phyloP scores from a whole-genome alignment of 768 basidiomycete genomes.

The Cyathus striatus region DNA sequence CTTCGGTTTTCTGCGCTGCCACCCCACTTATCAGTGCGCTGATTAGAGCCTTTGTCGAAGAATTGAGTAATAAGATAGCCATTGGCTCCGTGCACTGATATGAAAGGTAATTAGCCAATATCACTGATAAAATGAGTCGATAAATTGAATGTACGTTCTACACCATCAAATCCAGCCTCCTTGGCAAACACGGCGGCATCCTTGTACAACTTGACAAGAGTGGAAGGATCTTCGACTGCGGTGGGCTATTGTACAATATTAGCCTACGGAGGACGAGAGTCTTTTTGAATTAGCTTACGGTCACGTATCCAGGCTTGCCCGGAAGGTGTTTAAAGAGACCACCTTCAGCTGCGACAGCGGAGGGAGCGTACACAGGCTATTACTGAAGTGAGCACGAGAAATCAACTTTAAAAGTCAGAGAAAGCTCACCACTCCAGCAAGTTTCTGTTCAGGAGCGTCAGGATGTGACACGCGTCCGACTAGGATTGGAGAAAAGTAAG shows the following conservation, averaged over 20 bases:
- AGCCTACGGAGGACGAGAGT: background rate
- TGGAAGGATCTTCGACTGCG: slow-evolving; percentile 34
- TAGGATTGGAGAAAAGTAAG: slow-evolving; percentile 8
- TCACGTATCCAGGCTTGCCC: slow-evolving; percentile 32
- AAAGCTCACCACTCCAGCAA: slow-evolving; percentile 22
- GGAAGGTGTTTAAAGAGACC: slow-evolving; percentile 34
- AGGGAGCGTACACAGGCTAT: slow-evolving; percentile 40
- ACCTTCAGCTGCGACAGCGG: slow-evolving; percentile 35
- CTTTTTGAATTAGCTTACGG: slow-evolving; percentile 17
- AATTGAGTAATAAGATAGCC: slow-evolving; percentile 47
- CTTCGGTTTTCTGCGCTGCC: slow-evolving; percentile 55
- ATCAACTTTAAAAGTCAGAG: background rate
- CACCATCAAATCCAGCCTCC: slow-evolving; percentile 52
- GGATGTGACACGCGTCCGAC: slow-evolving; percentile 31
- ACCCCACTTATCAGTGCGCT: slow-evolving; percentile 26
- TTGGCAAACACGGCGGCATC: slow-evolving; percentile 43
- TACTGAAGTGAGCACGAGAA: slow-evolving; percentile 6
- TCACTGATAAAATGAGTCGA: background rate
- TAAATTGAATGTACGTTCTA: slow-evolving; percentile 35
- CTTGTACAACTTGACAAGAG: slow-evolving; percentile 32
- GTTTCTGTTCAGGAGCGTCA: slow-evolving; percentile 32
- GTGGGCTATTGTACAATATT: slow-evolving; percentile 27
- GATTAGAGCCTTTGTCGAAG: slow-evolving; percentile 40
- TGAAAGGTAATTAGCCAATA: background rate
- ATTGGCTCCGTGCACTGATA: slow-evolving; percentile 36